Base-by-base conservation (phyloP, 2,329 filamentous ascomycete genomes). In the Penicillium expansum region DNA sequence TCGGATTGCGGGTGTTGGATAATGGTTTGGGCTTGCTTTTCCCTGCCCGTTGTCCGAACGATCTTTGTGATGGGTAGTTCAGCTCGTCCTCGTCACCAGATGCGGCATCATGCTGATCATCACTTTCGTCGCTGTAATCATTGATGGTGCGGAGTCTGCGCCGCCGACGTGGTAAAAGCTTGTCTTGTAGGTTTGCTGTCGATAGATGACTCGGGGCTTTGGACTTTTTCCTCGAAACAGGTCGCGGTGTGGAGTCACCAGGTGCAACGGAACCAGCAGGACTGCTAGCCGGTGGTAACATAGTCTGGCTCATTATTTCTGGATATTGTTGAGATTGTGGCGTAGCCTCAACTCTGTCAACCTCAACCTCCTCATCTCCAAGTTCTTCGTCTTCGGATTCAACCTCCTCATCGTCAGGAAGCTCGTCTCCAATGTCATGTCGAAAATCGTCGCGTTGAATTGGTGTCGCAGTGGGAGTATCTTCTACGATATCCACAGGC, bases 271-370 rank as follows among this genome's bases (percentile, higher is more conserved):
- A 62, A 16, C 56, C 52, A 39, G 53, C 47, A 49, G 70, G 68
- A 48, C 67, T 76, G 58, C 75, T 77, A 48, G 69, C 58, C 30
- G 76, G 76, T 13, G 72, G 71, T 29, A 68, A 72, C 64, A 76
- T 65, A 8, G 72, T 76, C 52, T 73, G 70, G 48, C 69, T 75
- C 39, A 71, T 58, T 38, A 64, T 55, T 48, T 69, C 68, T 6
- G 62, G 56, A 27, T 64, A 64, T 27, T 55, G 48, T 18, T 54
- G 38, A 13, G 50, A 52, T 22, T 45, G 59, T 14, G 50, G 61
- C 44, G 57, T 57, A 35, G 48, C 48, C 20, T 56, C 48, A 13
- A 45, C 27, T 22, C 20, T 35, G n/a, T 45, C 54, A 24, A 52
- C 7, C 13, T 44, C 20, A 10, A 9, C 35, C 14, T 45, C 52